Evolutionary conservation across 2,329 filamentous ascomycete genomes (phyloP).

Genomic region (Penicillium sp.): DNA sequence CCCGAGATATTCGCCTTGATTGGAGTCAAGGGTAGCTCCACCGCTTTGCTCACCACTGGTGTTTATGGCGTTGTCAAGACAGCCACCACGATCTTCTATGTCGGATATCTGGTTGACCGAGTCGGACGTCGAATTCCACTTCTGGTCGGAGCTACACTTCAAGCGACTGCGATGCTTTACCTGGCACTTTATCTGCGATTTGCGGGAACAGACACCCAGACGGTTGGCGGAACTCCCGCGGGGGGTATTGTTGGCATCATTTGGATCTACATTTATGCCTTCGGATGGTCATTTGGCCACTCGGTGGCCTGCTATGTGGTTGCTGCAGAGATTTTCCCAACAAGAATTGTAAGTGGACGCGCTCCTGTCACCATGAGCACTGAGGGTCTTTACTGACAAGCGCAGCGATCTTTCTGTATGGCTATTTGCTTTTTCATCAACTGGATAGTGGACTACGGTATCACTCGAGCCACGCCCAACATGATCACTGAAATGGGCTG

Average conservation of each 20-base stretch:
- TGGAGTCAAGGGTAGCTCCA: constrained; percentile 36
- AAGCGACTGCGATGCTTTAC: constrained; percentile 37
- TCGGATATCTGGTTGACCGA: constrained; percentile 36
- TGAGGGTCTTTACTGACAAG: background rate
- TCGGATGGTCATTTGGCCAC: constrained; percentile 36
- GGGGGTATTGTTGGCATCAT: constrained; percentile 47
- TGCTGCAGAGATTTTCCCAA: constrained; percentile 34
- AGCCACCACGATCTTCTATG: constrained; percentile 36
- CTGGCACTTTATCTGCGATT: constrained; percentile 42
- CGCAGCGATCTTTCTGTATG: constrained; percentile 33
- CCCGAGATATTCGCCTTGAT: constrained; percentile 46
- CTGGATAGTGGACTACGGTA: constrained; percentile 36
- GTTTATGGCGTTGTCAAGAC: constrained; percentile 41
- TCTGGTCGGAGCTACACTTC: constrained; percentile 33
- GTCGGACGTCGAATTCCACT: constrained; percentile 36
- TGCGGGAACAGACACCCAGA: constrained; percentile 30
- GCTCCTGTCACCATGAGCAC: background rate
- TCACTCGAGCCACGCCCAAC: constrained; percentile 33
- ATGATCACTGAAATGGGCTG: constrained; percentile 43
- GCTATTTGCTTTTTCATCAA: constrained; percentile 33
- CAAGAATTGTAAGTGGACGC: constrained; percentile 24
- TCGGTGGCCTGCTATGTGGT: constrained; percentile 33
- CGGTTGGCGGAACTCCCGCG: constrained; percentile 36
- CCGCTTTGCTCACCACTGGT: constrained; percentile 42
- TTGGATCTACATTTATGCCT: constrained; percentile 36